Percentiles rank a stretch among this genome's conserved stretches.
Evolutionary conservation across 73 alveolate species (phyloP).

Genomic region (Stentor coeruleus): DNA sequence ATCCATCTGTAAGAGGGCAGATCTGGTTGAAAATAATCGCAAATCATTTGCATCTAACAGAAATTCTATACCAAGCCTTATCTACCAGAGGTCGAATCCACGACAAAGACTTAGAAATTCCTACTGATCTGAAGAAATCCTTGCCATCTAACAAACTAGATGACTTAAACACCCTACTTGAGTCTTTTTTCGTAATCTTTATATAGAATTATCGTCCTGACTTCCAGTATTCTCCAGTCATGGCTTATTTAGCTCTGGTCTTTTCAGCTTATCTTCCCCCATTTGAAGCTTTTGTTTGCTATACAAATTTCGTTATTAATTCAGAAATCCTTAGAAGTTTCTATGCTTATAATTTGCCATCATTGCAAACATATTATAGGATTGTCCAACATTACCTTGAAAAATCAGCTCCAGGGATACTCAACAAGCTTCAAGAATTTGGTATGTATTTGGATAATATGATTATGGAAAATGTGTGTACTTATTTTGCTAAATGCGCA

Average conservation of each 20-base stretch:
- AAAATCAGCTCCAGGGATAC: conserved; percentile 56
- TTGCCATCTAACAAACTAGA: conserved; percentile 71
- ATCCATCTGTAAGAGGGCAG: conserved; percentile 47
- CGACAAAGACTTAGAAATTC: background rate
- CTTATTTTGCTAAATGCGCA: conserved; percentile 51
- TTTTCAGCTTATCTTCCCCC: conserved; percentile 66
- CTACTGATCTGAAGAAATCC: conserved; percentile 34
- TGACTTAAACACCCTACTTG: conserved; percentile 29
- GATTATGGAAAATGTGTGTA: conserved; percentile 82
- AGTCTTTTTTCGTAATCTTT: conserved; percentile 56
- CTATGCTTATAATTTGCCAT: conserved; percentile 62
- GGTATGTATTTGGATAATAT: conserved; percentile 67
- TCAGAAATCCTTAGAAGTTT: conserved; percentile 59
- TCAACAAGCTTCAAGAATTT: conserved; percentile 59
- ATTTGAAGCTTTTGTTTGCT: conserved; percentile 63
- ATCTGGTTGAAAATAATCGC: conserved; percentile 49
- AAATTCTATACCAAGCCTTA: conserved; percentile 35
- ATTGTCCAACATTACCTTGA: conserved; percentile 69
- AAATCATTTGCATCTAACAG: conserved; percentile 50
- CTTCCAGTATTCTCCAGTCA: conserved; percentile 80
- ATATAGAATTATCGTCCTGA: conserved; percentile 73
- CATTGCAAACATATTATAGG: conserved; percentile 61
- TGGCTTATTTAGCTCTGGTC: conserved; percentile 78
- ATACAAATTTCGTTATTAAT: conserved; percentile 56
- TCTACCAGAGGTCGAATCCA: conserved; percentile 30